Evolutionary conservation across 306 rosid genomes (phyloP).

Genomic region (Prunus mongolica): DNA sequence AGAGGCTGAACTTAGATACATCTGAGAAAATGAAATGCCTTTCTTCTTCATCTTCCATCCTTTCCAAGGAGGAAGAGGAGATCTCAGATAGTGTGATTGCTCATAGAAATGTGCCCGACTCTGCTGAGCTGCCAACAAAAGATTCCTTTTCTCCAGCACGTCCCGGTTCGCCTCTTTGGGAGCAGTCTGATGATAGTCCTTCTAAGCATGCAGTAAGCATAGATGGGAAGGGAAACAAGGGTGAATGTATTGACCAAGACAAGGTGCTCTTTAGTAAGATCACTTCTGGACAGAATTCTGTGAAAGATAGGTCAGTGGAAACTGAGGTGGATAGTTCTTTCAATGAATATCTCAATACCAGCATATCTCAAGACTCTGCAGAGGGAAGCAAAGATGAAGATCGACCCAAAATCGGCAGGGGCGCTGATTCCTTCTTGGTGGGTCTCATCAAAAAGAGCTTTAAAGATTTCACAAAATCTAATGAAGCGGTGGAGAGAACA

Average conservation of each 20-base stretch:
- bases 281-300: conserved; percentile 13
- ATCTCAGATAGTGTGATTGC: neutral
- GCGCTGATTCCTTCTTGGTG: conserved; percentile 21
- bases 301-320: conserved; percentile 19
- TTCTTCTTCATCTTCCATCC: conserved; percentile 22
- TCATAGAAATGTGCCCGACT: conserved; percentile 8
- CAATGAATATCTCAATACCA: conserved; percentile 30
- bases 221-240: conserved; percentile 14
- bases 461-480: conserved; percentile 33
- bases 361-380: conserved; percentile 31
- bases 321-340: conserved; percentile 32
- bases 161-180: conserved; percentile 22
- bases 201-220: conserved; percentile 10
- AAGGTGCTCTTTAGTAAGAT: conserved; percentile 4
- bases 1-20: conserved; percentile 11
- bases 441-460: conserved; percentile 34
- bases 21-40: conserved; percentile 20
- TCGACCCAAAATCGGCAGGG: conserved; percentile 23
- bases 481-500: conserved; percentile 21
- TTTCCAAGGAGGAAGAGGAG: conserved; percentile 22
- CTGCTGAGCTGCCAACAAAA: conserved; percentile 20
- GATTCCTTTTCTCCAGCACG: conserved; percentile 14
- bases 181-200: conserved; percentile 23
- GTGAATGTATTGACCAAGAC: conserved; percentile 18
- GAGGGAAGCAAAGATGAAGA: conserved; percentile 34